Percentiles rank a stretch among this genome's conserved stretches.
Conservation (phyloP, 2,329 filamentous ascomycete species). For the Cladosporium phlei region DNA sequence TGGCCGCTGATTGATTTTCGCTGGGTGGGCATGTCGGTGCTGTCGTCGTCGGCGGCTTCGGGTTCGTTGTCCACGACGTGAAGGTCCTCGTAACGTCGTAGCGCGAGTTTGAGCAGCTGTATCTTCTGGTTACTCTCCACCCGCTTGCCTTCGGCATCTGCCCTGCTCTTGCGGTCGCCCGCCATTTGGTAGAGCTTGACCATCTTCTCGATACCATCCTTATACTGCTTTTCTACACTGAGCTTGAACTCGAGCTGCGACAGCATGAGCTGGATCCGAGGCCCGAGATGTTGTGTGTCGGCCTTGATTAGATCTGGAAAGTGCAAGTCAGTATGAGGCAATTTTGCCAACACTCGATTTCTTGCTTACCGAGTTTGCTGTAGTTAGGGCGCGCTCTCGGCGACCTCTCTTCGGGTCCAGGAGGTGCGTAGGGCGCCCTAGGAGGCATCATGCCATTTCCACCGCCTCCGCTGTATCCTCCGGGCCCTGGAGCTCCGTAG, state of each 20-base stretch:
- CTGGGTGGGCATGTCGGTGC: conserved; percentile 89
- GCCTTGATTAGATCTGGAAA: conserved; percentile 90
- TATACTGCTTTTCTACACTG: conserved; percentile 97
- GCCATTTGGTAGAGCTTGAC: conserved; percentile 96
- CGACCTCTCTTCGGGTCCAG: conserved; percentile 61
- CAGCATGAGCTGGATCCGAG: conserved; percentile 97
- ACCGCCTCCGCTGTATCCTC: conserved; percentile 56
- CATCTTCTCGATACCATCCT: conserved; percentile 99
- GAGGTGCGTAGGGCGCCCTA: conserved; percentile 70
- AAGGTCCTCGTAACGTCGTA: conserved; percentile 95
- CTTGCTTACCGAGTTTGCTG: conserved; percentile 79
- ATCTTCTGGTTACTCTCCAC: conserved; percentile 99
- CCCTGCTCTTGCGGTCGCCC: conserved; percentile 90
- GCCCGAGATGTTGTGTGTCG: conserved; percentile 89
- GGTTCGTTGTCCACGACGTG: conserved; percentile 60
- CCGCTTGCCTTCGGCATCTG: conserved; percentile 81
- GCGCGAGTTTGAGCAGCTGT: conserved; percentile 84
- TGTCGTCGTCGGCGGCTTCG: conserved; percentile 71
- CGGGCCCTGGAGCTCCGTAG: conserved; percentile 51
- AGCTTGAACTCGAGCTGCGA: conserved; percentile 98
- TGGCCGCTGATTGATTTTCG: conserved; percentile 93
- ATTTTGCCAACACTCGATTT: neutral
- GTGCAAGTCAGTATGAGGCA: conserved; percentile 16
- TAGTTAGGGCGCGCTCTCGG: conserved; percentile 82
- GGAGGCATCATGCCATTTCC: conserved; percentile 74